Evolutionary conservation across 495 filamentous ascomycete genomes (phyloP).

Genomic region (Mytilinidion resinicola): DNA sequence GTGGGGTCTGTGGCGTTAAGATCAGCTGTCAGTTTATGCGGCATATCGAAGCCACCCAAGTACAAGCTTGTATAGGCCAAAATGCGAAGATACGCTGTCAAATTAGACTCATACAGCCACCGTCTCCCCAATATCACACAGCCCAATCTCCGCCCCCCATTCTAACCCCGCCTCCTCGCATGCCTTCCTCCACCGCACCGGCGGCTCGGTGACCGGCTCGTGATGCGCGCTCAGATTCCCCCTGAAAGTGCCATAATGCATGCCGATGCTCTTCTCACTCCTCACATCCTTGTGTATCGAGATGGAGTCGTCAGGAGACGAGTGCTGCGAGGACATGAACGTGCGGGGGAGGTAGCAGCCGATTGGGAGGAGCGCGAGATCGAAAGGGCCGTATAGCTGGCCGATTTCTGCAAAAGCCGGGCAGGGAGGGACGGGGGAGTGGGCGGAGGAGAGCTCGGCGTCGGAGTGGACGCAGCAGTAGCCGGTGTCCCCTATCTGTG

Average conservation of each 20-base stretch:
- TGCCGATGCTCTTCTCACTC: conserved; percentile 40
- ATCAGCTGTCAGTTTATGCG: too few relatives aligned
- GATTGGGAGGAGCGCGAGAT: conserved; percentile 42
- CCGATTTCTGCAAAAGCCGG: conserved; percentile 39
- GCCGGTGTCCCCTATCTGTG: conserved; percentile 34
- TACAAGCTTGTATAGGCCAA: too few relatives aligned
- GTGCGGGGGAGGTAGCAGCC: conserved; percentile 36
- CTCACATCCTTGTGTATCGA: conserved; percentile 38
- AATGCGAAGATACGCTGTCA: too few relatives aligned
- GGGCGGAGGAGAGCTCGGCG: conserved; percentile 17
- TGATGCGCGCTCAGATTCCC: conserved; percentile 37
- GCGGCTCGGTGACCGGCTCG: conserved; percentile 41
- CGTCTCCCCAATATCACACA: conserved; percentile 40
- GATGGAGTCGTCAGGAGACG: conserved; percentile 38
- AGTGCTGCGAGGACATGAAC: conserved; percentile 37
- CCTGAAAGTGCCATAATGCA: conserved; percentile 42
- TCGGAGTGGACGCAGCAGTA: conserved; percentile 32
- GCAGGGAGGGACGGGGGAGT: conserved; percentile 31
- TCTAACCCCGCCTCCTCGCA: conserved; percentile 35
- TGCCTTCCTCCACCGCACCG: conserved; percentile 35
- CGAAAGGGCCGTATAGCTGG: conserved; percentile 36
- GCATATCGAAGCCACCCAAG: too few relatives aligned
- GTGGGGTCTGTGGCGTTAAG: too few relatives aligned
- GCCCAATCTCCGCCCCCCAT: conserved; percentile 34
- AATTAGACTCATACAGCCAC: conserved; percentile 24